Base-by-base conservation (phyloP, 2,329 filamentous ascomycete species). In the Venturia nashicola region DNA sequence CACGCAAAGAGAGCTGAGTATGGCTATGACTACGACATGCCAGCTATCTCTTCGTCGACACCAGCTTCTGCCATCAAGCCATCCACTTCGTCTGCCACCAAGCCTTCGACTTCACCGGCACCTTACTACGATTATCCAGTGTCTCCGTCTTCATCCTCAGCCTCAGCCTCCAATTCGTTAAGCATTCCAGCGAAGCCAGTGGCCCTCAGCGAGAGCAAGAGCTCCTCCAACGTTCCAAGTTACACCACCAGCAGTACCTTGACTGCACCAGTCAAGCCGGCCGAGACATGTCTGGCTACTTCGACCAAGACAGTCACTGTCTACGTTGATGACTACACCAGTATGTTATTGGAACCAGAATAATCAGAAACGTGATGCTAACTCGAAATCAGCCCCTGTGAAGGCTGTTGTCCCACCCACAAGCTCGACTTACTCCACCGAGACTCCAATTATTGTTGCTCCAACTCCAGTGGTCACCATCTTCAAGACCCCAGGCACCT, bases 401-500 rank as follows among this genome's bases (percentile, higher is more conserved):
- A 40, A 27, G 61, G 32, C 51, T 57, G 32, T 57, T 12, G 51
- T 57, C 16, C 65, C 48, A 59, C 46, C 42, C 40, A 64, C 39
- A 40, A 64, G 34, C 42, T 62, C 62, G 5, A 39, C 42, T 14
- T 64, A 46, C 18, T n/a, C 34, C 32, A 62, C 62, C 20, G 32
- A 32, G 18, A 32, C 34, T 20, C 54, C 54, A 54, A 55, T 64
- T 8, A 40, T 9, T 27, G 32, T 60, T 16, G 74, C 81, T 63
- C 80, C 80, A 61, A 82, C 79, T 48, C 76, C 78, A 51, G 73
- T 73, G 61, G 75, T 80, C 62, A 80, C 79, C 67, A 77, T 74
- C 59, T 87, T 81, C 80, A 77, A 84, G 63, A 86, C 84, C 57
- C 83, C 88, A 40, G 88, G 88, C 75, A 83, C 82, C 67, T 91